Percentiles rank a stretch among this genome's conserved stretches.
These are phyloP conservation scores for Penicillium cinerascens DNA, from an alignment of 495 filamentous ascomycete species.

Conservation along the genomic window DNA sequence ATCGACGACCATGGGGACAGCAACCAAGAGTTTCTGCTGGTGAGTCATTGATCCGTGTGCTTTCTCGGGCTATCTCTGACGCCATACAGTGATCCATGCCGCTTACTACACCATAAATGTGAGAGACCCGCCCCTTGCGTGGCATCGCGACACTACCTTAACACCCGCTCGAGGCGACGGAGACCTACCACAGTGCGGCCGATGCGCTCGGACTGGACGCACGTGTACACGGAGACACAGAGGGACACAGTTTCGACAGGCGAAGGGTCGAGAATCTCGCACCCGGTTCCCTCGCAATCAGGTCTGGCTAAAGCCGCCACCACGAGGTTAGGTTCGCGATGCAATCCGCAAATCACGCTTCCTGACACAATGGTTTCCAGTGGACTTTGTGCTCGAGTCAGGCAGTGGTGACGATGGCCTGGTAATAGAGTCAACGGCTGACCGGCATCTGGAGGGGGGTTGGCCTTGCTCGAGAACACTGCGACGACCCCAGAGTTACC, in stretches of 20 bases:
- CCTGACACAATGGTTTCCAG: background rate
- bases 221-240: conserved; percentile 13
- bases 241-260: conserved; percentile 17
- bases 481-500: background rate
- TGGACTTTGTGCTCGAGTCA: conserved; percentile 25
- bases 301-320: conserved; percentile 25
- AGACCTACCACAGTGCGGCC: conserved; percentile 19
- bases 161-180: conserved; percentile 22
- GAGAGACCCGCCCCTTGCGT: background rate
- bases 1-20: background rate
- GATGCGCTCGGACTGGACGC: conserved; percentile 19
- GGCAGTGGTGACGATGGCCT: conserved; percentile 17
- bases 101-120: conserved; percentile 25
- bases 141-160: background rate
- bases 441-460: background rate
- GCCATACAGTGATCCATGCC: conserved; percentile 20
- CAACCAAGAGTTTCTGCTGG: conserved; percentile 10
- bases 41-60: background rate
- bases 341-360: background rate
- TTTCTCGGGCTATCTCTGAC: background rate
- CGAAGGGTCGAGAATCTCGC: conserved; percentile 8
- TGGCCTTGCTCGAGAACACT: background rate
- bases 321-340: conserved; percentile 15
- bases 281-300: conserved; percentile 24
- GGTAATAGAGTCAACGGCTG: background rate